Base-by-base conservation (phyloP, 1,284 basidiomycete species). In the Ganoderma meredithae region DNA sequence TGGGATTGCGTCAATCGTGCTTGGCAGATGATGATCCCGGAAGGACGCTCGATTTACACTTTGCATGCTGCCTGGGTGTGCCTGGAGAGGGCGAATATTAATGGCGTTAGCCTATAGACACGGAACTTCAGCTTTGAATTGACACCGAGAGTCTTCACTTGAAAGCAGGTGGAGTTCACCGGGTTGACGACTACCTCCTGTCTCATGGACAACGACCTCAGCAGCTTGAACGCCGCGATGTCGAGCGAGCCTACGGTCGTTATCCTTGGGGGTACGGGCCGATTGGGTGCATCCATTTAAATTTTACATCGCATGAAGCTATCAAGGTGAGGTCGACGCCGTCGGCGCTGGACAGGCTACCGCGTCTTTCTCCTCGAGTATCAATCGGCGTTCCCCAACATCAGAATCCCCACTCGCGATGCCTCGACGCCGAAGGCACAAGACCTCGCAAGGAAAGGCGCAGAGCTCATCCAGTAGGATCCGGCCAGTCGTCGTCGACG, bases 371-470 rank as follows among this genome's bases (percentile, higher is more conserved):
- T 66, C 10, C 40, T 63, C 43, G 62, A 66, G 62, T 63, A 41
- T 52, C 64, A 39, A 25, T 40, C 61, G 33, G 27, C 61, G 22
- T 66, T 69, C 52, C 62, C 62, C 10, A 63, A 49, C 33, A 58
- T 69, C 55, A 63, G 19, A 33, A 55, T 55, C 31, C 15, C 75
- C 53, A 64, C 62, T 36, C 71, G 77, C 15, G 70, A 77, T 41
- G 58, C 72, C 3, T 65, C 72, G 40, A 70, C 75, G 6, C 36
- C 63, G 9, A 70, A 53, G 43, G 74, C 76, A 3, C 52, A 71
- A 19, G 69, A 39, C 13, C 71, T 77, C n/a, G 69, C 68, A 25
- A 68, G 43, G 36, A 61, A 72, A 25, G 78, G 78, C 2, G 76
- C 73, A 4, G 1, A 33, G 10, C 1, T 55, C 4, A 15, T 55